phyloP scores from a whole-genome alignment of 2,329 filamentous ascomycete species.

The Fusarium coffeatum region DNA sequence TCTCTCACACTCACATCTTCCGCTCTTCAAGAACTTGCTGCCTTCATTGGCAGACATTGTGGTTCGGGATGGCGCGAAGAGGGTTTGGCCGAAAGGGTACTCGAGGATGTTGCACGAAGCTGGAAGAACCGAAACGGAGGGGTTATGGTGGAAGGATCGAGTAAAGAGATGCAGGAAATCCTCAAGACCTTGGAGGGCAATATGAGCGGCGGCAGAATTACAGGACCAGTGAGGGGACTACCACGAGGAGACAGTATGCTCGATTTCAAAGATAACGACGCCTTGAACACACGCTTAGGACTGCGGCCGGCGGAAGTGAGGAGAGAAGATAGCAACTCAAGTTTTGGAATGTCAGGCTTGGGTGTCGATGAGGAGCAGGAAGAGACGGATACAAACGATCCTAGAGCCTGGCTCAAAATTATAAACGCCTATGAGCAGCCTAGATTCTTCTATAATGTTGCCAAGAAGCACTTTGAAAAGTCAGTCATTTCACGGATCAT shows the following conservation, averaged over 20 bases:
- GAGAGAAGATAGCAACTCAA: constrained; percentile 73
- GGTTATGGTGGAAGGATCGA: constrained; percentile 88
- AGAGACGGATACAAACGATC: constrained; percentile 72
- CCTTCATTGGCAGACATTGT: constrained; percentile 92
- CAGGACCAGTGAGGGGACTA: constrained; percentile 63
- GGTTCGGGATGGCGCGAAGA: constrained; percentile 97
- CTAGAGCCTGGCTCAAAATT: constrained; percentile 85
- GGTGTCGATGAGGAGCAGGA: constrained; percentile 66
- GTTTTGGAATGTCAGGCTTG: constrained; percentile 70
- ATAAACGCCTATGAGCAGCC: constrained; percentile 89
- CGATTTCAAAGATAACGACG: constrained; percentile 65
- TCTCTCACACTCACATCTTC: constrained; percentile 91
- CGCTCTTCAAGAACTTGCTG: constrained; percentile 84
- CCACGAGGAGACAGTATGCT: constrained; percentile 70
- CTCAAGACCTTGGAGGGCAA: constrained; percentile 85
- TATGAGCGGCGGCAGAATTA: constrained; percentile 85
- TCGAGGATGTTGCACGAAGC: constrained; percentile 89
- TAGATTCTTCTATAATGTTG: constrained; percentile 77
- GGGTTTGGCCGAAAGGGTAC: constrained; percentile 88
- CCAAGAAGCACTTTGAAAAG: constrained; percentile 92
- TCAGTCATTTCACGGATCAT: constrained; percentile 48
- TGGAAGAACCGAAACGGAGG: constrained; percentile 93
- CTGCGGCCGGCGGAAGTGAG: constrained; percentile 58
- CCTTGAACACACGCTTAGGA: constrained; percentile 67
- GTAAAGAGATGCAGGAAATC: constrained; percentile 81